Evolutionary conservation across 2,329 filamentous ascomycete genomes (phyloP), one percentile per base, ranked within the genome.

Genomic region (Phyllosticta paracitricarpa): DNA sequence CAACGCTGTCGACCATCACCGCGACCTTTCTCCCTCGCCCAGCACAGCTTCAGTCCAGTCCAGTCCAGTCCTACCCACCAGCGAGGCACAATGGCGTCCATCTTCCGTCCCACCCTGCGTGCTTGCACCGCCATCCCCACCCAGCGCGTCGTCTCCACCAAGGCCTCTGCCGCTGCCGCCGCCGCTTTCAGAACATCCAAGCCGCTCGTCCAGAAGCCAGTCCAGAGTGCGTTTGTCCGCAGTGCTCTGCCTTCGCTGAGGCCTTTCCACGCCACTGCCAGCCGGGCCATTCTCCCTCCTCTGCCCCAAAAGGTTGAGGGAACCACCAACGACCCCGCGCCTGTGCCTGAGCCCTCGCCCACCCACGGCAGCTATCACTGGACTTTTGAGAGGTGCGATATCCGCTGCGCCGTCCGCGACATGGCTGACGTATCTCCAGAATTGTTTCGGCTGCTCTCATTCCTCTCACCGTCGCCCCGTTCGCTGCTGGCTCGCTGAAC

Each of bases 341-440:
- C 84, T 51, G 77, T 96, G 25, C 92, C 91, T 54, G 73, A 83
- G 24, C 78, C 89, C 59, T 84, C 83, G 68, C 86, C 93, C 52
- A 80, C 85, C 61, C 90, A 99, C 79, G 94, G 94, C 69, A 95
- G 89, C 76, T 99, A 97, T 81, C 94, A 99, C 84, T 99, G 94
- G 94, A 89, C 89, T 63, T 96, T 96, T 71, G 94, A 99, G 82
- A 81, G 85, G 82, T 84, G 72, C 65, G 35, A 52, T n/a, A 40
- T 55, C n/a, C 19, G 51, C 17, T 48, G 69, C 51, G 24, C 25
- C 9, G 22, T 52, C n/a, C 24, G n/a, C 52, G 56, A 53, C 19
- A 35, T 54, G 22, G n/a, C 51, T 63, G 30, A 58, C n/a, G 9
- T 19, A 12, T 26, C 17, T 56, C 51, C 64, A 91, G 90, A 72